phyloP scores from a whole-genome alignment of 345 rosid species.

The Populus davidiana region DNA sequence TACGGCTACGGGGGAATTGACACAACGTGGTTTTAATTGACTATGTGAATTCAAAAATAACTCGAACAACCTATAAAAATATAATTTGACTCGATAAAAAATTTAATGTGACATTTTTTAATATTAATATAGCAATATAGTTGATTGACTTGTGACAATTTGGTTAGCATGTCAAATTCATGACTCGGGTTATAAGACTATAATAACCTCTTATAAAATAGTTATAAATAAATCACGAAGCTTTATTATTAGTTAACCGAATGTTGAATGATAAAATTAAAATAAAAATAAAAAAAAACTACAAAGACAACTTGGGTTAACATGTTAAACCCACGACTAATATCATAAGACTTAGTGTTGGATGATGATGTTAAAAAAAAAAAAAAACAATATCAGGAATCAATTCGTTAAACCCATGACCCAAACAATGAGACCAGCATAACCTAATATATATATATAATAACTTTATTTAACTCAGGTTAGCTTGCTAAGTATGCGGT shows the following conservation, averaged over 20 bases:
- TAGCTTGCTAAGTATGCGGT: accelerated
- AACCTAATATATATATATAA: accelerated
- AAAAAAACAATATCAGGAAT: no score
- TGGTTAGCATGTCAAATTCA: no score
- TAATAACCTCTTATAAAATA: no score
- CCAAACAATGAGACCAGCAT: no score
- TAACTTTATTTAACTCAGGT: no score
- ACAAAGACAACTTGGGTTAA: accelerated
- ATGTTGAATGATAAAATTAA: no score
- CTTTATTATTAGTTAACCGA: accelerated
- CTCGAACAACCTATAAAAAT: accelerated
- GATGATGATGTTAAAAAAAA: accelerated
- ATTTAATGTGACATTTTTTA: no score
- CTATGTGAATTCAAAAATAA: accelerated
- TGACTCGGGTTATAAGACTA: accelerated
- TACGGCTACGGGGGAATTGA: no score
- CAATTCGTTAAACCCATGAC: accelerated
- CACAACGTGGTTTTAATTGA: accelerated
- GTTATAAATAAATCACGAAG: accelerated
- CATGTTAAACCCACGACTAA: accelerated
- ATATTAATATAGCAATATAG: no score
- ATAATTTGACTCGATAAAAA: no score
- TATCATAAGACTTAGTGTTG: no score
- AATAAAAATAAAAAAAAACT: accelerated
- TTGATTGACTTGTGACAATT: no score